Conservation (phyloP, 2,329 filamentous ascomycete genomes). For the Trichoderma sp. region DNA sequence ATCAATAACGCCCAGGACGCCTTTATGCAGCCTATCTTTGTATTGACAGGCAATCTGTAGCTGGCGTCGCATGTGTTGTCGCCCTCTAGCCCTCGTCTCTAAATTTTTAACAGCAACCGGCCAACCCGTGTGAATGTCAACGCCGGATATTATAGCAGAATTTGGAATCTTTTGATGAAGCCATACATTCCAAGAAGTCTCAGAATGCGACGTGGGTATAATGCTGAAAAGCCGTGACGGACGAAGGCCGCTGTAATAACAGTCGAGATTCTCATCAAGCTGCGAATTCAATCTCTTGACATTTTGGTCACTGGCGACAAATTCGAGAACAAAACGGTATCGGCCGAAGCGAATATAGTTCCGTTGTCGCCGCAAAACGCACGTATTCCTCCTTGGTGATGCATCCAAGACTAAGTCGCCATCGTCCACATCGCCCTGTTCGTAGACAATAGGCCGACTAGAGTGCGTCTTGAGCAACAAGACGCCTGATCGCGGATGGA, state of each 20-base stretch:
- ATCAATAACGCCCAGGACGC: slow-evolving; percentile 4
- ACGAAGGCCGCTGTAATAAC: not conserved
- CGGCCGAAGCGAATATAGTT: not conserved
- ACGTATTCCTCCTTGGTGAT: not conserved
- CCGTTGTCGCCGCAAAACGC: not conserved
- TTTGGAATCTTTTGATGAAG: slow-evolving; percentile 4
- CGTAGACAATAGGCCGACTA: slow-evolving; percentile 8
- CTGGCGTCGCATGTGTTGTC: not conserved
- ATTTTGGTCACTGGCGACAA: not conserved
- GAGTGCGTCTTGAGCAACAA: not conserved
- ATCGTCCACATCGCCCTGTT: slow-evolving; percentile 5
- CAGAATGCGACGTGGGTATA: not conserved
- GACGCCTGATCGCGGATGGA: slow-evolving; percentile 8
- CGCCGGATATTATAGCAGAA: not conserved
- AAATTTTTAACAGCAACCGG: slow-evolving; percentile 5
- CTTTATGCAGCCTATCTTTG: not conserved
- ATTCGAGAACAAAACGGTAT: slow-evolving; percentile 1
- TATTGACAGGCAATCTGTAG: not conserved
- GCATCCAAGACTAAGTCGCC: not conserved
- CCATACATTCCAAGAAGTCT: slow-evolving; percentile 4
- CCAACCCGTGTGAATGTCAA: not conserved
- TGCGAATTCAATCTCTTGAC: not conserved
- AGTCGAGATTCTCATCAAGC: not conserved
- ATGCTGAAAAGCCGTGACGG: not conserved
- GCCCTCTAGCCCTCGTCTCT: not conserved